Evolutionary conservation across 169 alveolate species (phyloP).

Genomic region (Toxoplasma gondii): DNA sequence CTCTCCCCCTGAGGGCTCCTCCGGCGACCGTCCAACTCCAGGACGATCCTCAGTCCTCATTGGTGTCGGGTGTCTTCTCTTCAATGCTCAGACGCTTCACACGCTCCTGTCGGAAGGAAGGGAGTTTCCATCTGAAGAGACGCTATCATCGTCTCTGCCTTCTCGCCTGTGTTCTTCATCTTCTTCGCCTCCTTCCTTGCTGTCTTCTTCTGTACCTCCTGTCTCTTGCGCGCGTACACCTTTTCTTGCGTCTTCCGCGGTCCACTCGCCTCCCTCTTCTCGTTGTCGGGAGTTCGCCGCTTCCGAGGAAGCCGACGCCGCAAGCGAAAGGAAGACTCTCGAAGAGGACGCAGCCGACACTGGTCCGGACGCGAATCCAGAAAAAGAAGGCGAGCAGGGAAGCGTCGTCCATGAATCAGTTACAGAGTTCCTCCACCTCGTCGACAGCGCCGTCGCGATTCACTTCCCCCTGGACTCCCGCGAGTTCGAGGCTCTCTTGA

Average conservation of each 20-base stretch:
- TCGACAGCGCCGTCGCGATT: neutral
- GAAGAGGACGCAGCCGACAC: too few species aligned
- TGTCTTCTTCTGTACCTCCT: too few species aligned
- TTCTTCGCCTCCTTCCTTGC: too few species aligned
- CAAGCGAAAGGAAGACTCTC: neutral
- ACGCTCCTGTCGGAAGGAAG: neutral
- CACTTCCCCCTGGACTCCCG: conserved; percentile 32
- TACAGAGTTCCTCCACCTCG: neutral
- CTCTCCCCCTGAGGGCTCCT: neutral
- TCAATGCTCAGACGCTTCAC: neutral
- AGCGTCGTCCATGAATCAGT: neutral
- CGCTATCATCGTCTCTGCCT: neutral
- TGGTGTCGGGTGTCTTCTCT: neutral
- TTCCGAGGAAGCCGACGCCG: neutral
- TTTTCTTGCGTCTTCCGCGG: too few species aligned
- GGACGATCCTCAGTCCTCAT: neutral
- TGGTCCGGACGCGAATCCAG: neutral
- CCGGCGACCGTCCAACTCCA: neutral
- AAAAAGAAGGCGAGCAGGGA: neutral
- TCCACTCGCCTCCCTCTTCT: too few species aligned
- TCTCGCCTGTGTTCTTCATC: neutral
- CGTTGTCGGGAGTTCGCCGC: too few species aligned
- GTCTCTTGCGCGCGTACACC: too few species aligned
- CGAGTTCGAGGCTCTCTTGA: neutral
- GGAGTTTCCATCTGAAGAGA: neutral